Base-by-base conservation (phyloP, 2,329 filamentous ascomycete genomes). In the Metarhizium guizhouense region DNA sequence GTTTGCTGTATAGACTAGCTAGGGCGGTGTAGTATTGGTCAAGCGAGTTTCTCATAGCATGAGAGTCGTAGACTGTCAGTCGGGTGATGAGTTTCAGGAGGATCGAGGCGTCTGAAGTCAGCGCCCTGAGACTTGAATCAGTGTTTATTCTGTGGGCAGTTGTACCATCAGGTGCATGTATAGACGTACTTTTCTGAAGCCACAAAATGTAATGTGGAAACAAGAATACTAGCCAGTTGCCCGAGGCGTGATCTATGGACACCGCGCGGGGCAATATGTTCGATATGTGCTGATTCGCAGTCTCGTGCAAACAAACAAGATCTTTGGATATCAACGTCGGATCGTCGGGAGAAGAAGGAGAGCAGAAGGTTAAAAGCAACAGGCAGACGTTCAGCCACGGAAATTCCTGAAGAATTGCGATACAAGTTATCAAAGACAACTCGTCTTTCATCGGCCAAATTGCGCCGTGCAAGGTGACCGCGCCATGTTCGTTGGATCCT, bases 401-500 rank as follows among this genome's bases (percentile, higher is more conserved):
- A 72, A 70, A 55, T 64, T 61, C n/a, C 65, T 52, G 52, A 18
- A 16, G 57, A 59, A 13, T 72, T 70, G 58, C 63, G 64, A 63
- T 87, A 85, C 38, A 81, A 66, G 8, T 72, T 65, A 69, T 92
- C 87, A 73, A 90, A 89, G 45, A 79, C 70, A 52, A 70, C 67
- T 59, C 87, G 79, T 72, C 82, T 84, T 54, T 66, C 64, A 50
- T 78, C 72, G 60, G 82, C 82, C 59, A 88, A 74, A 52, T 70
- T 67, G 57, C 74, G 78, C 63, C 92, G 82, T 57, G 75, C 77
- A 56, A 70, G 78, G 69, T 95, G 81, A 14, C 91, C 91, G 68
- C 93, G 82, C 92, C 92, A 97, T 70, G 81, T 76, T 61, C 83
- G 81, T 69, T 97, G 94, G 61, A 97, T 83, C 52, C 74, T 79